Conservation (phyloP, 768 basidiomycete genomes). For the Lyophyllum decastes region DNA sequence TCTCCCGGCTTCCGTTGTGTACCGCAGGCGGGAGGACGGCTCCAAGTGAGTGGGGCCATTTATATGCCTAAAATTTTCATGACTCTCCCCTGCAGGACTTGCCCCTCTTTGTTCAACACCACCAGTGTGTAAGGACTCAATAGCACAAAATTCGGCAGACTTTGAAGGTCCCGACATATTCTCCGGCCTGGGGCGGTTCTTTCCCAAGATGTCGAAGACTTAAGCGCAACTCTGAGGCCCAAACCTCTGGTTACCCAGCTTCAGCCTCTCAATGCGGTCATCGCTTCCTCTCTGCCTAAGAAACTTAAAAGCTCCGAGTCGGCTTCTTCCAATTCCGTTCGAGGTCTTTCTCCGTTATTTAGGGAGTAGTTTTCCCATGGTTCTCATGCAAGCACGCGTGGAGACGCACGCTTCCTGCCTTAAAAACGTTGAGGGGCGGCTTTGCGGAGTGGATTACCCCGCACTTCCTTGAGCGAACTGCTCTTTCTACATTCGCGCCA, state of each 20-base stretch:
- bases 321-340: constrained; percentile 2
- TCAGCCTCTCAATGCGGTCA: constrained; percentile 3
- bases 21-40: background rate
- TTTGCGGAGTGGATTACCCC: constrained; percentile 1
- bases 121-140: background rate
- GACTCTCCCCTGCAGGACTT: background rate
- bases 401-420: background rate
- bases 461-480: background rate
- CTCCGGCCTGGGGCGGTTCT: background rate
- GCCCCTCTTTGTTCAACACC: background rate
- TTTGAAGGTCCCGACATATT: background rate
- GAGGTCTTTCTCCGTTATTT: constrained; percentile 1
- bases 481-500: background rate
- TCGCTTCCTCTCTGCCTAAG: background rate
- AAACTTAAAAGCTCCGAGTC: background rate
- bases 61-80: background rate
- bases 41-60: background rate
- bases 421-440: constrained; percentile 3
- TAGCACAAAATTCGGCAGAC: background rate
- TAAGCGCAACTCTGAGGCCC: background rate
- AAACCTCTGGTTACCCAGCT: background rate
- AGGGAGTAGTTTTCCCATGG: constrained; percentile 3
- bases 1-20: background rate
- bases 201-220: background rate
- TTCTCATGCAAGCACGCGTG: constrained; percentile 2